phyloP scores from a whole-genome alignment of 2,329 filamentous ascomycete species.

The Beauveria rudraprayagi region DNA sequence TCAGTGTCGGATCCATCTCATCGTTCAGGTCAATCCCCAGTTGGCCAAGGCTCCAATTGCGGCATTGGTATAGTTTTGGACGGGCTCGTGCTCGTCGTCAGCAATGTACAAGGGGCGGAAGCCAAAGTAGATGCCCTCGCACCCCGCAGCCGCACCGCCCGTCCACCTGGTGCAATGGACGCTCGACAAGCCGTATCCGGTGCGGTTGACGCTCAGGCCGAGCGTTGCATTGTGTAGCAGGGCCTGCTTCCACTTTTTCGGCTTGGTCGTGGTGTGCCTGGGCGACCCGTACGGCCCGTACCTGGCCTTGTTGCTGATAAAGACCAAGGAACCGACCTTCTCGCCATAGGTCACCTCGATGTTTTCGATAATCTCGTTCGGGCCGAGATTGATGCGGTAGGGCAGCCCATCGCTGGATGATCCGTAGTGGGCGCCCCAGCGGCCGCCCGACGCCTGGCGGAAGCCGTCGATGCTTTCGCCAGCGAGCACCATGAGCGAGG shows the following conservation, averaged over 20 bases:
- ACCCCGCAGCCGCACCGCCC: fast-evolving
- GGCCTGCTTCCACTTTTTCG: too few species aligned
- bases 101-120: background rate
- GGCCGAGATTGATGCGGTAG: background rate
- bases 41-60: too few species aligned
- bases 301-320: background rate
- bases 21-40: too few species aligned
- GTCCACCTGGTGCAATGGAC: background rate
- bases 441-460: background rate
- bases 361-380: background rate
- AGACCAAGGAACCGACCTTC: background rate
- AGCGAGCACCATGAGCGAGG: background rate
- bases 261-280: too few species aligned
- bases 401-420: background rate
- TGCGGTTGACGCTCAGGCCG: background rate
- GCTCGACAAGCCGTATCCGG: background rate
- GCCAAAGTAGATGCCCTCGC: background rate
- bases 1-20: too few species aligned
- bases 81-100: too few species aligned
- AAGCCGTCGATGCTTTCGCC: background rate
- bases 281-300: background rate
- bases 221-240: background rate
- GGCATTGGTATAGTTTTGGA: too few species aligned
- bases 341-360: background rate
- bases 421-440: background rate